Conservation (phyloP, 352 stramenopile genomes). For the Hyphochytrium catenoides region DNA sequence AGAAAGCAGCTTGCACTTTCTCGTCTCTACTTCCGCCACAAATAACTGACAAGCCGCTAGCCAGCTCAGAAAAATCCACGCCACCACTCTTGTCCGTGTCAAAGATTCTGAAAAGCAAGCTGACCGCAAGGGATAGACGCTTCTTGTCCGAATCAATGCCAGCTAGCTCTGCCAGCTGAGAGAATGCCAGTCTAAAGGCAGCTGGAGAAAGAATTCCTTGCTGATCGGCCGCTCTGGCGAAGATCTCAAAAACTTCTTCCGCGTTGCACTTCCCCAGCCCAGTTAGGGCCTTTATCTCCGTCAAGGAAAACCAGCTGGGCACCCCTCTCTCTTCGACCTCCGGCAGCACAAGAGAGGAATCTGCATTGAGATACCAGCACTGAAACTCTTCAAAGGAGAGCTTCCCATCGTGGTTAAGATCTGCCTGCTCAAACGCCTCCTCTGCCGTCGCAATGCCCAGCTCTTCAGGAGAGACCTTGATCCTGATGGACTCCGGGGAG, state of each 20-base stretch:
- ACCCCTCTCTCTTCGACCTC: slow-evolving; percentile 1
- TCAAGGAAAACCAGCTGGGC: slow-evolving; percentile 34
- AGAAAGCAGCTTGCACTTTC: slow-evolving; percentile 57
- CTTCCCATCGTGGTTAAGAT: slow-evolving; percentile 12
- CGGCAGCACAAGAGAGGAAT: slow-evolving; percentile 1
- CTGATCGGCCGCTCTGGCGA: slow-evolving; percentile 45
- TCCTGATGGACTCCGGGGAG: slow-evolving; percentile 30
- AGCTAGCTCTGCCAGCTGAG: slow-evolving; percentile 24
- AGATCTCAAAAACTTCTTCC: slow-evolving; percentile 56
- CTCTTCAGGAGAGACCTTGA: slow-evolving; percentile 30
- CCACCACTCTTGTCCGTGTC: slow-evolving; percentile 38
- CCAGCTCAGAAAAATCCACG: slow-evolving; percentile 60
- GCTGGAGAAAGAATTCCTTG: slow-evolving; percentile 46
- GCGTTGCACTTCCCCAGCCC: slow-evolving; percentile 47
- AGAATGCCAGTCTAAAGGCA: slow-evolving; percentile 53
- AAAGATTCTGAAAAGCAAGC: slow-evolving; percentile 51
- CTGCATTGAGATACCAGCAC: slow-evolving; percentile 4
- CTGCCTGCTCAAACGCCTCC: slow-evolving; percentile 31
- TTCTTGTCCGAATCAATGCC: slow-evolving; percentile 12
- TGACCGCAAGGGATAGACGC: slow-evolving; percentile 33
- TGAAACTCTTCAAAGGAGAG: slow-evolving; percentile 31
- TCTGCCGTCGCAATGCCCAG: slow-evolving; percentile 41
- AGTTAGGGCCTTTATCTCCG: slow-evolving; percentile 55
- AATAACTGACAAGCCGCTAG: slow-evolving; percentile 43
- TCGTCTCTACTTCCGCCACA: slow-evolving; percentile 48